Conservation (phyloP, 768 basidiomycete species). For the Mycena vulgaris region DNA sequence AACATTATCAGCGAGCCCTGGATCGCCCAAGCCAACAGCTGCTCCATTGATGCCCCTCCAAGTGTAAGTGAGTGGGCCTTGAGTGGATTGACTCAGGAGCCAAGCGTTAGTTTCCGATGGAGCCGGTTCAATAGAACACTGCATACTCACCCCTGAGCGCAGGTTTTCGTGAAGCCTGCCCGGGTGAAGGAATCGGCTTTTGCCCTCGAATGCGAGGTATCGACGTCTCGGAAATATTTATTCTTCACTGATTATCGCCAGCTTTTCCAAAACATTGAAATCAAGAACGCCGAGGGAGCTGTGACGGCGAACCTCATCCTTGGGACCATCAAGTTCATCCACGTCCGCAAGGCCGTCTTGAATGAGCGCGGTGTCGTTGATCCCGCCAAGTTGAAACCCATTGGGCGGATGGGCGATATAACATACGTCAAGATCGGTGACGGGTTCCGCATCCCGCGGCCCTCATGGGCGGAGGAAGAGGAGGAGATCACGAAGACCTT, state of each 20-base stretch:
- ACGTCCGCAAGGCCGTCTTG: slow-evolving; percentile 71
- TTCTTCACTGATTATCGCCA: slow-evolving; percentile 48
- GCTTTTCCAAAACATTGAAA: slow-evolving; percentile 60
- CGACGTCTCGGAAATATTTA: slow-evolving; percentile 11
- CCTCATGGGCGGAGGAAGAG: slow-evolving; percentile 65
- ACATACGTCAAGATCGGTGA: slow-evolving; percentile 58
- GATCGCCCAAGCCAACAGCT: slow-evolving; percentile 69
- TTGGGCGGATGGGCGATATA: slow-evolving; percentile 70
- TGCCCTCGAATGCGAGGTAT: slow-evolving; percentile 72
- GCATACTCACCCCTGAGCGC: slow-evolving; percentile 38
- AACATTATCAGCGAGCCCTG: slow-evolving; percentile 85
- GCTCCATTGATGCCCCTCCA: slow-evolving; percentile 67
- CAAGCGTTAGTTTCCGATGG: slow-evolving; percentile 61
- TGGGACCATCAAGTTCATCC: slow-evolving; percentile 69
- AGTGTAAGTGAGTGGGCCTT: slow-evolving; percentile 73
- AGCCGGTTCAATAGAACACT: slow-evolving; percentile 1
- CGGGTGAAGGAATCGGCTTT: slow-evolving; percentile 77
- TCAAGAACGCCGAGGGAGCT: slow-evolving; percentile 56
- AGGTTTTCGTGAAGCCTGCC: slow-evolving; percentile 64
- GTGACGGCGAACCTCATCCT: slow-evolving; percentile 62
- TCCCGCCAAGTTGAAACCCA: slow-evolving; percentile 61
- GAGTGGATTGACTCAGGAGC: slow-evolving; percentile 71
- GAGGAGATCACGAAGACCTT: slow-evolving; percentile 72
- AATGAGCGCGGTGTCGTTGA: slow-evolving; percentile 60
- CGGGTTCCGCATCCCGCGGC: slow-evolving; percentile 72